A percentile compares a stretch with the other conserved stretches of the same genome.
Conservation (phyloP, 768 basidiomycete species). For the Paxillus involutus region DNA sequence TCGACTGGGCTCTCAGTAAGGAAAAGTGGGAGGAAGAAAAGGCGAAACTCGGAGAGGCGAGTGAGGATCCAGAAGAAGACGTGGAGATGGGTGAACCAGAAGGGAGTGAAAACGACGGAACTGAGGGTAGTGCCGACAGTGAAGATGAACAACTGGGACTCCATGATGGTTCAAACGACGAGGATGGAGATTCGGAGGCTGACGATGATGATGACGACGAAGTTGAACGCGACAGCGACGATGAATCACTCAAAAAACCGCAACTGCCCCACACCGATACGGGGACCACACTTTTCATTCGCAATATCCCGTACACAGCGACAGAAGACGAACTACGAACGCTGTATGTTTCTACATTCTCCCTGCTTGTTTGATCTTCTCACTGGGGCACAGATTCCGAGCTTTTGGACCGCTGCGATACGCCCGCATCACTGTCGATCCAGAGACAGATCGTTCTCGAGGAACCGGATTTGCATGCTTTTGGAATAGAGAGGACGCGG, state of each 20-base stretch:
- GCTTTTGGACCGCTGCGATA: conserved; percentile 91
- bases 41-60: conserved; percentile 45
- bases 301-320: conserved; percentile 89
- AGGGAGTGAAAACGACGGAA: conserved; percentile 14
- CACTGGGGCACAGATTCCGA: conserved; percentile 64
- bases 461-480: conserved; percentile 98
- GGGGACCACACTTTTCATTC: conserved; percentile 90
- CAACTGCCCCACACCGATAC: conserved; percentile 79
- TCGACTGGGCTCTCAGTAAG: conserved; percentile 97
- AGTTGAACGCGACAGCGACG: conserved; percentile 12
- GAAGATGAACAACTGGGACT: conserved; percentile 46
- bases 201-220: conserved; percentile 28
- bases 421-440: conserved; percentile 87
- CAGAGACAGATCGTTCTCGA: conserved; percentile 78
- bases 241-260: conserved; percentile 55
- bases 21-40: conserved; percentile 86
- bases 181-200: conserved; percentile 29
- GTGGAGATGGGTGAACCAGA: conserved; percentile 33
- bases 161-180: conserved; percentile 33
- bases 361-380: neutral
- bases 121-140: conserved; percentile 34
- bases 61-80: conserved; percentile 29
- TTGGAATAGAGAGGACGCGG: conserved; percentile 91
- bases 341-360: conserved; percentile 52
- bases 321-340: conserved; percentile 91